Evolutionary conservation across 768 basidiomycete species (phyloP), one percentile per base, ranked within the genome.

Genomic region (Serendipita sp.): DNA sequence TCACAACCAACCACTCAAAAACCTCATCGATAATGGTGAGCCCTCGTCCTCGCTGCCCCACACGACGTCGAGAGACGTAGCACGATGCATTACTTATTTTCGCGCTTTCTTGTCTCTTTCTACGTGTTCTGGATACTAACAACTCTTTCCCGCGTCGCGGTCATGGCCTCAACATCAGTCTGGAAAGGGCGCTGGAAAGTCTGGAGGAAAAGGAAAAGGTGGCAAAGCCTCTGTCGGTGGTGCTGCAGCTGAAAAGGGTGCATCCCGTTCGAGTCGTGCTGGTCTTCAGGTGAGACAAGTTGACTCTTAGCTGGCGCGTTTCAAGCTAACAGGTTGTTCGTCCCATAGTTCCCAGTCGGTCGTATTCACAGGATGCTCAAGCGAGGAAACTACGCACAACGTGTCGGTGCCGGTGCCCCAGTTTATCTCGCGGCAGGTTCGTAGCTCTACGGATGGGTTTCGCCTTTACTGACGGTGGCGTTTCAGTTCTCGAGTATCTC

Each of bases 401-500:
- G 85, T 69, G 77, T 89, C 64, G 84, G 82, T 70, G 78, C 81
- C 60, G 82, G 80, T 70, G 83, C 86, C 26, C 82, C 86, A 64
- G 82, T 83, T 34, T 11, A 28, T 34, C 22, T 61, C 41, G 3
- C 3, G 1, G 11, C 3, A 24, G 51, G 30, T 34, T 16, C 30
- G 38, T 38, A 16, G 24, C 26, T 7, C 58, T 61, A 17, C 26
- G 26, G 24, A 31, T 60, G 44, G 48, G 42, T 62, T 44, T 64
- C 33, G 11, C 7, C 64, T 26, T 9, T 30, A 31, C 0, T 34
- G 3, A 17, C 3, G 30, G 0, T 16, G 81, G 90, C 63, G 84
- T 88, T 63, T 87, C 87, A 60, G 89, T 91, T 62, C 79, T 92
- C 28, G 90, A 92, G 73, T 92, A 93, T 72, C 80, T 93, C 41